Evolutionary conservation across 1,284 basidiomycete genomes (phyloP), one percentile per base, ranked within the genome.

Genomic region (Fereydounia khargensis): DNA sequence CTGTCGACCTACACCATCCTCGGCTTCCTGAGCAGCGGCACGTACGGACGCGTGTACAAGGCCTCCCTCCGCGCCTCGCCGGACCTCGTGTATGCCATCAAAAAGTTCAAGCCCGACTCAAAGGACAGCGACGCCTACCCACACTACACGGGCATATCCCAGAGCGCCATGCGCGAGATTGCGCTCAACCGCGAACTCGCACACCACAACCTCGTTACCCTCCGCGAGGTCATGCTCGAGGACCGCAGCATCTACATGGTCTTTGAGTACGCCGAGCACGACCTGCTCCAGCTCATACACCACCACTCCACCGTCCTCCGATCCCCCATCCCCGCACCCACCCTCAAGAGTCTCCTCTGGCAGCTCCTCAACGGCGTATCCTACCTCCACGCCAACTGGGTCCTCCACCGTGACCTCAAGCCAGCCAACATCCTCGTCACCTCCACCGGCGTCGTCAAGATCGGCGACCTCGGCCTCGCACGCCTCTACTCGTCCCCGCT

Each of bases 371-470:
- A 92, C 69, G 94, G 94, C 7, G 84, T 97, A 8, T 81, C 91
- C 42, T 98, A 96, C 76, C 85, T 98, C 7, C 95, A 99, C 77
- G 86, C 89, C 16, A 87, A 86, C 54, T 94, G 95, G 78, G 90
- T 96, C 69, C 83, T 98, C 39, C 92, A 97, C 73, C 89, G 75
- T 88, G 95, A 99, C 76, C 83, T 99, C 55, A 99, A 99, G 77
- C 95, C 95, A 0, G 95, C 95, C 19, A 99, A 99, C 73, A 97
- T 99, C 74, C 86, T 98, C 41, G 90, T 99, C 42, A 96, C 86
- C 11, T 84, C 86, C 4, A 72, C 78, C 10, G 95, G 95, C 0
- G 83, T 91, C 14, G 92, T 99, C 72, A 98, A 98, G 78, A 97
- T 99, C 39, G 95, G 92, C 14, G 95, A 99, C 77, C 80, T 98